A percentile compares a stretch with the other conserved stretches of the same genome.
Conservation (phyloP, 225 moss, liverwort and hornwort genomes). For the Pleurozium schreberi region DNA sequence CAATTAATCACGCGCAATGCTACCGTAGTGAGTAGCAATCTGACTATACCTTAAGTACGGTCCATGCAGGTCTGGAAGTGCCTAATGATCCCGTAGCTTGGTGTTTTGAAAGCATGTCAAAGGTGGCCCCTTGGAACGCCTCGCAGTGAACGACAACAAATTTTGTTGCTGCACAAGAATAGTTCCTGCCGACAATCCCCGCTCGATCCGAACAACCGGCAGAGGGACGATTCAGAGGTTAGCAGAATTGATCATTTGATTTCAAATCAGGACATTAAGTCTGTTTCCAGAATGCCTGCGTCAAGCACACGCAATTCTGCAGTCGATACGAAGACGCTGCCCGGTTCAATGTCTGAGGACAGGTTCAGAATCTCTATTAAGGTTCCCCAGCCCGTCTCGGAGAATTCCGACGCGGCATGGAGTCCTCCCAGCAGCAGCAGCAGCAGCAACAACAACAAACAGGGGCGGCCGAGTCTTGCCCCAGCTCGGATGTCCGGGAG, state of each 20-base stretch:
- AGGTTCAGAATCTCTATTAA: background rate
- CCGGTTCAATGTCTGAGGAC: background rate
- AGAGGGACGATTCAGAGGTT: background rate
- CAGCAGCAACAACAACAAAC: background rate
- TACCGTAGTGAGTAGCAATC: background rate
- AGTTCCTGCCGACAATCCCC: background rate
- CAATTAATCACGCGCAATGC: background rate
- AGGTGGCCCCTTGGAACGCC: background rate
- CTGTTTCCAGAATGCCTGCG: background rate
- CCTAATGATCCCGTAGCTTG: background rate
- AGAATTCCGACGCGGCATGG: background rate
- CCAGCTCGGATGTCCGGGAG: background rate
- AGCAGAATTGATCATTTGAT: no score
- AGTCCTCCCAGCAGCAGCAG: background rate
- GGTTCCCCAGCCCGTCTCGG: background rate
- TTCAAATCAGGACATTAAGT: background rate
- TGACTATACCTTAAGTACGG: no score
- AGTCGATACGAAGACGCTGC: background rate
- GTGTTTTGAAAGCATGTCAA: background rate
- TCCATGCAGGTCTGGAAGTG: background rate
- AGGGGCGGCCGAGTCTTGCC: background rate
- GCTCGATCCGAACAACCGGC: background rate
- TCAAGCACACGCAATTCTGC: background rate
- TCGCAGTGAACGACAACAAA: background rate
- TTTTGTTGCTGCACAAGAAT: background rate